A percentile compares a stretch with the other conserved stretches of the same genome.
These are phyloP conservation scores for Oryza glaberrima DNA, from an alignment of 176 grass and related monocot genomes.

Conservation along the genomic window DNA sequence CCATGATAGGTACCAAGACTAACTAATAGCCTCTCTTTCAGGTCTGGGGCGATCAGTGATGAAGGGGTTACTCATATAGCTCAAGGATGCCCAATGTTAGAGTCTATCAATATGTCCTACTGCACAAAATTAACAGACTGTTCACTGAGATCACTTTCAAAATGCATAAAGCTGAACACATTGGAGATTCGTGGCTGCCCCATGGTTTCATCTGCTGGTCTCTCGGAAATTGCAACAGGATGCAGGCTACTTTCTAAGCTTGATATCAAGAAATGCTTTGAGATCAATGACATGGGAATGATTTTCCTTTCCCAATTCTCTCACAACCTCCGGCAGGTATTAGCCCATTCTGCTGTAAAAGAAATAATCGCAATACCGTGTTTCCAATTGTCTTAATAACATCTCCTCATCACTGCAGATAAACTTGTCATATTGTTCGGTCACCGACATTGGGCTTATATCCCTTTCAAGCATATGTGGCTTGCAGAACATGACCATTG, in stretches of 20 bases:
- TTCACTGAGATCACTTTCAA: conserved; percentile 64
- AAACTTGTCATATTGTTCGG: conserved; percentile 85
- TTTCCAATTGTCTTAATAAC: conserved; percentile 16
- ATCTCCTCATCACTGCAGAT: conserved; percentile 52
- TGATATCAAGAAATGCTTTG: conserved; percentile 82
- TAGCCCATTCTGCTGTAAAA: background rate
- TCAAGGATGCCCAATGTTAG: conserved; percentile 60
- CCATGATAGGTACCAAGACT: background rate
- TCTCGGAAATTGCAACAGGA: conserved; percentile 57
- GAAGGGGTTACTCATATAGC: conserved; percentile 63
- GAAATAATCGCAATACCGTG: background rate
- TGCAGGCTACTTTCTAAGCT: conserved; percentile 74
- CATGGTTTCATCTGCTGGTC: conserved; percentile 54
- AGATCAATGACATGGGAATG: conserved; percentile 74
- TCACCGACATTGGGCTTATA: conserved; percentile 80
- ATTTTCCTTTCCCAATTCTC: conserved; percentile 71
- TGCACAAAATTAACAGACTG: conserved; percentile 78
- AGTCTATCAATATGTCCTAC: conserved; percentile 77
- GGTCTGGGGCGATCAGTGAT: conserved; percentile 72
- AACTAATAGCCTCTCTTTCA: conserved; percentile 45
- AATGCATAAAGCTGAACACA: conserved; percentile 63
- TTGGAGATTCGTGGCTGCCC: conserved; percentile 76
- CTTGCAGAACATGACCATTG: conserved; percentile 73
- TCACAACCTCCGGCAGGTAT: conserved; percentile 67
- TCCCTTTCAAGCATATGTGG: conserved; percentile 79